Evolutionary conservation across 495 filamentous ascomycete genomes (phyloP).

Genomic region (Annulohypoxylon nitens): DNA sequence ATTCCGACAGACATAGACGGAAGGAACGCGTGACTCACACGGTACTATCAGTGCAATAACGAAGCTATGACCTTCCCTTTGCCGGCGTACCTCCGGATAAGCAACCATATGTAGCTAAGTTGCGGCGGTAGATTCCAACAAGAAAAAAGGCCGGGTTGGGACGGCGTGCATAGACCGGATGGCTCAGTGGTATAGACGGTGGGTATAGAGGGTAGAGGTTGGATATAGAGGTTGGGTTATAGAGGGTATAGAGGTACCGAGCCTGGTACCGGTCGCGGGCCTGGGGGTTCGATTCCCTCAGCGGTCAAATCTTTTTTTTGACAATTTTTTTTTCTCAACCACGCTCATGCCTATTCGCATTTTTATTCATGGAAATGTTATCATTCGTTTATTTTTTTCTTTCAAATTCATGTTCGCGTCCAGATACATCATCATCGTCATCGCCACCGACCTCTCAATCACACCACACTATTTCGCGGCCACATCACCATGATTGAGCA

Average conservation of each 20-base stretch:
- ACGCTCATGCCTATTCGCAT: too few relatives aligned
- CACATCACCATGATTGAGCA: neutral
- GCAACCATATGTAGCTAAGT: neutral
- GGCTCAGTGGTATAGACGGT: neutral
- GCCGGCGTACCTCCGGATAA: neutral
- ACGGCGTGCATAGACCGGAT: neutral
- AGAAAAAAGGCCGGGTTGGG: neutral
- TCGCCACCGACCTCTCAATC: neutral
- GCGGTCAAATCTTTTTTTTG: neutral
- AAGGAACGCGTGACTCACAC: neutral
- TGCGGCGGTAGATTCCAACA: neutral
- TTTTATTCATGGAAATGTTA: too few relatives aligned
- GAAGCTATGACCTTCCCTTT: neutral
- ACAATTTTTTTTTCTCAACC: neutral
- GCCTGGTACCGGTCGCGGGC: neutral
- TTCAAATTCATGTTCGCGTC: too few relatives aligned
- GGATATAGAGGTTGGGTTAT: neutral
- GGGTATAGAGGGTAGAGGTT: neutral
- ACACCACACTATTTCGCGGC: neutral
- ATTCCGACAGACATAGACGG: neutral
- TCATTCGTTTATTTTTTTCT: too few relatives aligned
- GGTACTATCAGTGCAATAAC: neutral
- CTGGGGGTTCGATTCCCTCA: constrained; percentile 1
- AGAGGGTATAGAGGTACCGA: neutral
- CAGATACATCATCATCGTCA: too few relatives aligned